phyloP scores from a whole-genome alignment of 306 rosid genomes.

The Albizia julibrissin region DNA sequence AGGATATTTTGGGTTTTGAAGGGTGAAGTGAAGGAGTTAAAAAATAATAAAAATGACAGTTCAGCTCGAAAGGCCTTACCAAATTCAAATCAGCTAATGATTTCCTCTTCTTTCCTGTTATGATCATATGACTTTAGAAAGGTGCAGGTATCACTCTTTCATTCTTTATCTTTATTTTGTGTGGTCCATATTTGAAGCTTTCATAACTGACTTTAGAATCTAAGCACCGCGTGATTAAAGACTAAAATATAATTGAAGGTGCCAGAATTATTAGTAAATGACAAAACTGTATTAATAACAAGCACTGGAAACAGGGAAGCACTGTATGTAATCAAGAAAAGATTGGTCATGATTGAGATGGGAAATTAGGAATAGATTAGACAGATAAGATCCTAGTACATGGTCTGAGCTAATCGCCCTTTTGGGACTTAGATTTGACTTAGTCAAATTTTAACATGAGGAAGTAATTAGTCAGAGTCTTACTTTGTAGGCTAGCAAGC shows the following conservation, averaged over 20 bases:
- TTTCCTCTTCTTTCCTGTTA: conserved; percentile 27
- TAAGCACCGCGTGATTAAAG: background rate
- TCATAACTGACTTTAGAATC: conserved; percentile 31
- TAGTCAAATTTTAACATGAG: conserved; percentile 42
- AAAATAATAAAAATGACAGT: conserved; percentile 14
- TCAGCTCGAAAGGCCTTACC: conserved; percentile 31
- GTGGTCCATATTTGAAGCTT: conserved; percentile 35
- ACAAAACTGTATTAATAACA: conserved; percentile 33
- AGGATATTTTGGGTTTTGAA: conserved; percentile 16
- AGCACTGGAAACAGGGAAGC: conserved; percentile 32
- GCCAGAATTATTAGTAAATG: conserved; percentile 48
- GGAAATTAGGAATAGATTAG: conserved; percentile 21
- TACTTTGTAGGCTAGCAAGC: conserved; percentile 49
- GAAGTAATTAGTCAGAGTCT: conserved; percentile 39
- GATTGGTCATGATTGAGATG: conserved; percentile 31
- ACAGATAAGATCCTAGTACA: conserved; percentile 29
- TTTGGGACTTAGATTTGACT: conserved; percentile 42
- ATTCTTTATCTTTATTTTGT: conserved; percentile 37
- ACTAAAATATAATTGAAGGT: conserved; percentile 12
- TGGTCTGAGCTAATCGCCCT: conserved; percentile 27
- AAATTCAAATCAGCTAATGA: conserved; percentile 39
- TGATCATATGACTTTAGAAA: conserved; percentile 39
- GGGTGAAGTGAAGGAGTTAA: conserved; percentile 21
- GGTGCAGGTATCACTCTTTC: conserved; percentile 30
- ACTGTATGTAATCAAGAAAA: conserved; percentile 21